phyloP scores from a whole-genome alignment of 208 protist species.

The Acanthamoeba polyphaga region DNA sequence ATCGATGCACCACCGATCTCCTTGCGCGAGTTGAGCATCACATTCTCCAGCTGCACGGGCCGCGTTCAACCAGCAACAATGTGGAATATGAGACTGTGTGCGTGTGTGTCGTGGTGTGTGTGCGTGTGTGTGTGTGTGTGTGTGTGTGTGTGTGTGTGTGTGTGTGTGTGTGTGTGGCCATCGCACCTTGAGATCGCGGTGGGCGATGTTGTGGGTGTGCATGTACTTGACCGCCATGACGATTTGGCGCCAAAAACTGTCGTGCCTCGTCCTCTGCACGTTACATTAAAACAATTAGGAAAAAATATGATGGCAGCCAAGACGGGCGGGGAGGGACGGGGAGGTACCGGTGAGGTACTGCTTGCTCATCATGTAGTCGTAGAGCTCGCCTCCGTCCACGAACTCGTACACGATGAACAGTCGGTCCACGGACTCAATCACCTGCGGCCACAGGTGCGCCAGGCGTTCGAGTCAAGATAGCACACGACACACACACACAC shows the following conservation, averaged over 20 bases:
- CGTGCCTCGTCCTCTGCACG: constrained; percentile 73
- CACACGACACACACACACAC: too few species aligned
- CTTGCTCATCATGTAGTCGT: constrained; percentile 61
- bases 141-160: too few species aligned
- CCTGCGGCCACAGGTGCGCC: not conserved
- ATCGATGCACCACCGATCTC: not conserved
- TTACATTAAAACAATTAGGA: too few species aligned
- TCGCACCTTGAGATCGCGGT: constrained; percentile 67
- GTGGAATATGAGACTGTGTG: too few species aligned
- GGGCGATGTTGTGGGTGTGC: constrained; percentile 59
- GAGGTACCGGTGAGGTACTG: constrained; percentile 44
- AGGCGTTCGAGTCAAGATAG: too few species aligned
- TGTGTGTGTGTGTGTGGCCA: too few species aligned
- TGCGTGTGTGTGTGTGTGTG: too few species aligned
- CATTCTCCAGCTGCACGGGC: constrained; percentile 52
- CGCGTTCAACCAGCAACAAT: too few species aligned
- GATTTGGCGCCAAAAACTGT: constrained; percentile 65
- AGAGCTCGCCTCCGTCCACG: constrained; percentile 69
- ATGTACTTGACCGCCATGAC: constrained; percentile 70
- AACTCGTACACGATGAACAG: constrained; percentile 71
- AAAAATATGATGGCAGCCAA: too few species aligned
- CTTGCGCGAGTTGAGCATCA: constrained; percentile 51
- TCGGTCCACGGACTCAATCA: constrained; percentile 24
- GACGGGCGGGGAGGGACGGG: too few species aligned
- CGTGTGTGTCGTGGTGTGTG: too few species aligned